A percentile compares a stretch with the other conserved stretches of the same genome.
These are phyloP conservation scores for Linum usitatissimum DNA, from an alignment of 345 rosid species.

Conservation along the genomic window DNA sequence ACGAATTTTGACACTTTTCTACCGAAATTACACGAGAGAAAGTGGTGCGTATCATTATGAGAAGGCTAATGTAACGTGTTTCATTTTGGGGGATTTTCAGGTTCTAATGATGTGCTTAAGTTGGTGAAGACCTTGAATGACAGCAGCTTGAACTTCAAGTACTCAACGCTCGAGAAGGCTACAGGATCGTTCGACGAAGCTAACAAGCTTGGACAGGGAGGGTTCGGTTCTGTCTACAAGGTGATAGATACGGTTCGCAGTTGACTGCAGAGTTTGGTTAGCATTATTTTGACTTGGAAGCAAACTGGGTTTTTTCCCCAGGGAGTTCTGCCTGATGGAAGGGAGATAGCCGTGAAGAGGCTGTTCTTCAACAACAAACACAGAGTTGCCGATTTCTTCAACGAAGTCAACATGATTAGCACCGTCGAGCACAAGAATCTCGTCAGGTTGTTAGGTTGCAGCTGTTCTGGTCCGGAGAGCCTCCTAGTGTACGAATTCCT, in stretches of 20 bases:
- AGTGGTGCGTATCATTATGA: too few relatives aligned
- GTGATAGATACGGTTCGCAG: conserved; percentile 19
- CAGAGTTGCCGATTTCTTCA: conserved; percentile 82
- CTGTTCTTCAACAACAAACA: conserved; percentile 86
- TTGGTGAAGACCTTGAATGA: conserved; percentile 60
- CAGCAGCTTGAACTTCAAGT: conserved; percentile 85
- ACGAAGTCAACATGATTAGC: conserved; percentile 86
- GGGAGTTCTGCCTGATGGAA: conserved; percentile 81
- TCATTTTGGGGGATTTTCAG: conserved; percentile 21
- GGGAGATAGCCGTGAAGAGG: conserved; percentile 90
- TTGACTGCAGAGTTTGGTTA: too few relatives aligned
- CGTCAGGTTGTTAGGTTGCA: conserved; percentile 81
- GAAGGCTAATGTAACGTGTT: too few relatives aligned
- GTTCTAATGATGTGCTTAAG: conserved; percentile 53
- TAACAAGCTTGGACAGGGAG: conserved; percentile 96
- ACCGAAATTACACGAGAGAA: too few relatives aligned
- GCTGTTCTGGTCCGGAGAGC: conserved; percentile 91
- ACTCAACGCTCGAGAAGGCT: conserved; percentile 76
- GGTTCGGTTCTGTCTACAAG: conserved; percentile 91
- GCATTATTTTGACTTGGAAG: too few relatives aligned
- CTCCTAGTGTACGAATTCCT: conserved; percentile 86
- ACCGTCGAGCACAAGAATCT: conserved; percentile 84
- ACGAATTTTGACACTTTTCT: too few relatives aligned
- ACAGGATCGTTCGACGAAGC: conserved; percentile 54
- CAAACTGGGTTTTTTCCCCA: conserved; percentile 11